Base-by-base conservation (phyloP, 129 eudicot genomes). In the Dittrichia graveolens region DNA sequence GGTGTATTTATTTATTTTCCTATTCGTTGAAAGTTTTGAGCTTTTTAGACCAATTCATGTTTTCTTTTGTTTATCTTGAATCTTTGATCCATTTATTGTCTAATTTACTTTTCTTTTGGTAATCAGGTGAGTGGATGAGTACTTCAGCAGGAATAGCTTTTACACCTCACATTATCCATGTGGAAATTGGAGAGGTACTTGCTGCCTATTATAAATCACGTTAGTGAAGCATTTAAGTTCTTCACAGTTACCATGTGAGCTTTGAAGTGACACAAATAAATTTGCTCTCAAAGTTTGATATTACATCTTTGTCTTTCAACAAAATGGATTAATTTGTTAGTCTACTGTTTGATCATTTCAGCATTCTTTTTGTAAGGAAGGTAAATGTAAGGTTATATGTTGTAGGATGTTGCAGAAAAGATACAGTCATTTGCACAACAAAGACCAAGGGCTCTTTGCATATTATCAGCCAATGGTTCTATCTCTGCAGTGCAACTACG, bases 51-150 rank as follows among this genome's bases (percentile, higher is more conserved):
- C 34, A 2, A 18, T 14, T 24, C 19, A 71, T 49, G 8, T 65
- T 43, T 45, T 8, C 3, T 45, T 54, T 34, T 54, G n/a, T 19
- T 3, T 8, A n/a, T 52, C 35, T 71, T 81, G 16, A 13, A 38
- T 49, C 2, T 71, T 14, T 63, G n/a, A 12, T n/a, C 24, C 24
- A 13, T 39, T 37, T 69, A 2, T 3, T 45, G 63, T 60, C 13
- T 24, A 64, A 12, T 65, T 18, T 41, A 44, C 38, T 43, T 48
- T 62, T 41, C 53, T 55, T 66, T 74, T 53, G 46, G 46, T 65
- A 38, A 2, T 45, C 80, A 92, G 98, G 98, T 75, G 96, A 92
- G 60, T 92, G 98, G 98, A 92, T 92, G 96, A 83, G 84, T 64
- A 81, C 50, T 77, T 84, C 98, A 5, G 96, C 98, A 5, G 98